phyloP scores from a whole-genome alignment of 139 green algal species.

The Spirogloea muscicola region DNA sequence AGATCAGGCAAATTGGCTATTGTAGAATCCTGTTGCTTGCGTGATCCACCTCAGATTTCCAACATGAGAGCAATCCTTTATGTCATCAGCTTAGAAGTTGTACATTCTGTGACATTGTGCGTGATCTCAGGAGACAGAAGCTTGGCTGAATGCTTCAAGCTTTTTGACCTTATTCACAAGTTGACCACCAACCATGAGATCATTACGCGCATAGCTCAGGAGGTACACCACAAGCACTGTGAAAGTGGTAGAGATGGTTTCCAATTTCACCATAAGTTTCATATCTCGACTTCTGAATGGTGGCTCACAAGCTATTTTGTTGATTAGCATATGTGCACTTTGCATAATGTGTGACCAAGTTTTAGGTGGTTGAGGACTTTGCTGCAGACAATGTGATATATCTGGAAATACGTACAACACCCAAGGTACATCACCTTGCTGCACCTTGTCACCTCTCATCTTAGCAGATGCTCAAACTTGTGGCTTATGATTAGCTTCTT shows the following conservation, averaged over 20 bases:
- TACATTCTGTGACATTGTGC: neutral
- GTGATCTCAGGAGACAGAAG: slow-evolving; percentile 47
- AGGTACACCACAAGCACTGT: too few relatives aligned
- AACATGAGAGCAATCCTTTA: too few relatives aligned
- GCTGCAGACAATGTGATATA: slow-evolving; percentile 66
- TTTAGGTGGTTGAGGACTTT: slow-evolving; percentile 58
- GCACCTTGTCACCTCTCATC: too few relatives aligned
- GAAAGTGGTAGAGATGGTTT: neutral
- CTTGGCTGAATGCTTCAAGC: slow-evolving; percentile 67
- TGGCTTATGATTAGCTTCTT: too few relatives aligned
- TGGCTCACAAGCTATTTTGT: neutral
- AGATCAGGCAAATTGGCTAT: too few relatives aligned
- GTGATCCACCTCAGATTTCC: too few relatives aligned
- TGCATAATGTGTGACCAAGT: neutral
- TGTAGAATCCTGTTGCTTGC: too few relatives aligned
- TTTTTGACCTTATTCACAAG: slow-evolving; percentile 76
- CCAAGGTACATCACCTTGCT: slow-evolving; percentile 64
- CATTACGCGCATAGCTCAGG: slow-evolving; percentile 64
- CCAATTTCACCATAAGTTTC: neutral
- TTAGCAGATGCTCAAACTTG: too few relatives aligned
- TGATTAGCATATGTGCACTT: neutral
- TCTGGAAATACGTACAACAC: slow-evolving; percentile 77
- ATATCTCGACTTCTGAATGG: neutral
- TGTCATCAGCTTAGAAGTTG: too few relatives aligned
- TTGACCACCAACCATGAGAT: slow-evolving; percentile 61